Evolutionary conservation across 352 stramenopile genomes (phyloP), one percentile per base, ranked within the genome.

Genomic region (Phytophthora multivora): DNA sequence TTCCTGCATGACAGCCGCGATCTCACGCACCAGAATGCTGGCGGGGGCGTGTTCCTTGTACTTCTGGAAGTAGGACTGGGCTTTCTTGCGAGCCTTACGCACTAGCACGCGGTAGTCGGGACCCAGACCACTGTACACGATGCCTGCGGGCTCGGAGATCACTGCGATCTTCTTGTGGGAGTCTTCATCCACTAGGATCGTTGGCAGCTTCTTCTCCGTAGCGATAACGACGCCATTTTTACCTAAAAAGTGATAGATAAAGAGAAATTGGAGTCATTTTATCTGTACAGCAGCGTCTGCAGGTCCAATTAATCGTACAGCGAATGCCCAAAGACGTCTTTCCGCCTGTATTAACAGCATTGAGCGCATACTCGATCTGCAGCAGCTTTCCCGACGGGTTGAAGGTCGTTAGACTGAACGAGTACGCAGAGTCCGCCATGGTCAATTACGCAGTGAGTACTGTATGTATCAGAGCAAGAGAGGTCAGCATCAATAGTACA

Each of bases 371-470:
- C 79, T 99, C 97, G 68, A 99, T 99, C 86, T 99, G 97, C 45
- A 99, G 87, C 45, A 99, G 87, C 84, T 99, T 99, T 45, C 98
- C 98, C 31, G 96, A 99, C 59, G 96, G 90, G 74, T 97, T 99
- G 84, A 99, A 99, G 56, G 97, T 99, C 66, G 98, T 99, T 51
- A 99, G 85, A 75, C 96, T 99, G 85, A 99, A 99, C 63, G 93
- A 99, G 75, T 99, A 99, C 50, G 94, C 93, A 53, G 95, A 98
- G 83, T 99, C 96, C 60, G 90, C 95, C 96, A 98, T 98, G 31
- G 46, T 88, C 41, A 33, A 64, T 63, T 72, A 16, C 52, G 38
- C 30, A 26, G 53, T 35, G 45, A 13, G n/a, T 46, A 63, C 59
- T 70, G 35, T 1, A 15, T 5, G 8, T 21, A 6, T 12, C 4